These are phyloP conservation scores for Exophiala sideris DNA, from an alignment of 2,329 filamentous ascomycete species.

Conservation along the genomic window DNA sequence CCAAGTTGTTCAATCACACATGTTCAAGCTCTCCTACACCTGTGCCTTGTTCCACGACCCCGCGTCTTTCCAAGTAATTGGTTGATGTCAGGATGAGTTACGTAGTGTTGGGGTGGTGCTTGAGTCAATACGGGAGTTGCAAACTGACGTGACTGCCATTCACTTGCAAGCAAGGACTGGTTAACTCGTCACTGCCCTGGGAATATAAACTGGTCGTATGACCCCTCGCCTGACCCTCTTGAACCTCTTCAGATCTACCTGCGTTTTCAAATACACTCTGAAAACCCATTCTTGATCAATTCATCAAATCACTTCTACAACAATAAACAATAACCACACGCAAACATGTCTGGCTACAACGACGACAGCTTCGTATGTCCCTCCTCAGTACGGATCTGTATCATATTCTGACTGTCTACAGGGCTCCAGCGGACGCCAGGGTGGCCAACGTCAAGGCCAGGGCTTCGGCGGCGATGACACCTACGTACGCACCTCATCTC, in stretches of 20 bases:
- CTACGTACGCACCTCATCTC: slow-evolving; percentile 18
- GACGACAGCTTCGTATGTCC: slow-evolving; percentile 10
- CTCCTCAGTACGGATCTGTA: no score
- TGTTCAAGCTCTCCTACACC: background rate
- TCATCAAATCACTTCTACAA: background rate
- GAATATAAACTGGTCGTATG: no score
- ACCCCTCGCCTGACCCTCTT: background rate
- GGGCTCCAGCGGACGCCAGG: slow-evolving; percentile 4
- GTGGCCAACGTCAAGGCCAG: slow-evolving; percentile 19
- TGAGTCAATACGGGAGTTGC: no score
- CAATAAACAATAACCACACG: background rate
- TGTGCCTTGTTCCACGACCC: slow-evolving; percentile 1
- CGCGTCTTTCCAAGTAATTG: background rate
- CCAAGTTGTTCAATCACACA: background rate
- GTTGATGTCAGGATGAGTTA: background rate
- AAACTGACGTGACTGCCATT: no score
- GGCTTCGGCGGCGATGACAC: slow-evolving; percentile 26
- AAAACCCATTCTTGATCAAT: background rate
- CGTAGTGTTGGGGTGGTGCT: background rate
- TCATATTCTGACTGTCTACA: slow-evolving; percentile 4
- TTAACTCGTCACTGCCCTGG: no score
- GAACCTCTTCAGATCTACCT: background rate
- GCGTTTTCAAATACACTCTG: background rate
- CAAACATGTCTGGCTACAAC: slow-evolving; percentile 24
- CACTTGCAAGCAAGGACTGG: no score